Percentiles rank a stretch among this genome's conserved stretches.
Conservation (phyloP, 129 eudicot genomes). For the Centaurea solstitialis region DNA sequence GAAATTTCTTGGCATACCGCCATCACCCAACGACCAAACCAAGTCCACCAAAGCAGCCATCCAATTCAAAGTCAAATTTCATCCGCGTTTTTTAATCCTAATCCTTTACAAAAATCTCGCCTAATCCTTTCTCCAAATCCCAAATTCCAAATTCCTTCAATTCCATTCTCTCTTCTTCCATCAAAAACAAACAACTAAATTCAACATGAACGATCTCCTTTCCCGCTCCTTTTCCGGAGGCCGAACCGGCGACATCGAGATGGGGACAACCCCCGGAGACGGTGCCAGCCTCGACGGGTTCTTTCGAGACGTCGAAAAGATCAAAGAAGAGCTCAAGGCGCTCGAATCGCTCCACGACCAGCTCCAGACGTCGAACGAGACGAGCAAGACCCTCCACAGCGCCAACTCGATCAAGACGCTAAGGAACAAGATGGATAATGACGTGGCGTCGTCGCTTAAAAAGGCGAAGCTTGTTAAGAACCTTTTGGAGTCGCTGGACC, state of each 20-base stretch:
- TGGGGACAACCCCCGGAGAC: slow-evolving; percentile 27
- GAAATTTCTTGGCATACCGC: slow-evolving; percentile 20
- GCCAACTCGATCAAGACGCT: slow-evolving; percentile 55
- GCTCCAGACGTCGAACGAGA: slow-evolving; percentile 61
- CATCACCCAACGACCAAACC: slow-evolving; percentile 25
- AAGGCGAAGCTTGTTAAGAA: slow-evolving; percentile 64
- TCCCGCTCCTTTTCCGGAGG: slow-evolving; percentile 57
- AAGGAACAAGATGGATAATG: slow-evolving; percentile 57
- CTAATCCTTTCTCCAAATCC: background rate
- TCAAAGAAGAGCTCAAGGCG: slow-evolving; percentile 53
- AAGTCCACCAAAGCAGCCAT: slow-evolving; percentile 29
- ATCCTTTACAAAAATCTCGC: slow-evolving; percentile 1
- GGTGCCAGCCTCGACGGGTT: slow-evolving; percentile 59
- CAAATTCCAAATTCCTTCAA: background rate
- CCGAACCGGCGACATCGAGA: slow-evolving; percentile 42
- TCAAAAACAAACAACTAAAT: background rate
- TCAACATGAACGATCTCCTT: slow-evolving; percentile 67
- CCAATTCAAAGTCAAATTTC: slow-evolving; percentile 15
- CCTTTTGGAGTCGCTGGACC: slow-evolving; percentile 56
- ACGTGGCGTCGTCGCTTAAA: slow-evolving; percentile 51
- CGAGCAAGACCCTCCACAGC: slow-evolving; percentile 67
- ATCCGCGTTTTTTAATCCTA: slow-evolving; percentile 28
- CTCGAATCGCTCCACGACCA: slow-evolving; percentile 49
- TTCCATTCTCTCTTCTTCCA: background rate
- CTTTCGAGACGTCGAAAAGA: slow-evolving; percentile 61